phyloP scores from a whole-genome alignment of 2,329 filamentous ascomycete species.

The Fusarium sp. region DNA sequence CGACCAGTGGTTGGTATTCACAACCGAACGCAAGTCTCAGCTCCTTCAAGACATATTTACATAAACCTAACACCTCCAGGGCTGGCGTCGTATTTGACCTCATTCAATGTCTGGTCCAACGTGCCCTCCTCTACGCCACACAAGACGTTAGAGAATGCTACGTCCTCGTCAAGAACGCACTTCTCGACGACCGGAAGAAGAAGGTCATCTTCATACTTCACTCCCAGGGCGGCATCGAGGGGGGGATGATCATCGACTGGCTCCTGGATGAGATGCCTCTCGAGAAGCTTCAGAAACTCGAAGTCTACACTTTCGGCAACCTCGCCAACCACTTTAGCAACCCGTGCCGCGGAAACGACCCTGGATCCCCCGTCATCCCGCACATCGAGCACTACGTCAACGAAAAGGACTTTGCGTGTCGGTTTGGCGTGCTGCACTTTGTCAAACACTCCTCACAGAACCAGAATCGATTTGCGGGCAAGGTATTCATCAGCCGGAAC shows the following conservation, averaged over 20 bases:
- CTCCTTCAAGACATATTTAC: fast-evolving
- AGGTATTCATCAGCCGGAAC: conserved; percentile 23
- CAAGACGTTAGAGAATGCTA: conserved; percentile 30
- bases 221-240: conserved; percentile 28
- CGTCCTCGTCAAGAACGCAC: conserved; percentile 28
- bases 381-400: conserved; percentile 33
- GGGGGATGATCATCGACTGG: conserved; percentile 34
- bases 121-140: conserved; percentile 28
- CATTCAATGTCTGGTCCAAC: conserved; percentile 26
- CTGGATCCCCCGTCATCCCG: not conserved
- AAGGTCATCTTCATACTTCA: conserved; percentile 30
- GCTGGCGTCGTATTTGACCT: conserved; percentile 30
- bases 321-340: conserved; percentile 35
- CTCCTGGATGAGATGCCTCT: conserved; percentile 30
- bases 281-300: conserved; percentile 25
- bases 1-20: conserved; percentile 26
- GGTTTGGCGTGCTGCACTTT: conserved; percentile 25
- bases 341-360: conserved; percentile 13
- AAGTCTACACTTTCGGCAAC: conserved; percentile 33
- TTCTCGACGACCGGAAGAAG: conserved; percentile 13
- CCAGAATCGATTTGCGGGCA: conserved; percentile 31
- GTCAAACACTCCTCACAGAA: conserved; percentile 9
- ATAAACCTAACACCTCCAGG: not conserved
- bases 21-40: conserved; percentile 21
- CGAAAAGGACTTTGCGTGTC: conserved; percentile 20